A percentile compares a stretch with the other conserved stretches of the same genome.
phyloP scores from a whole-genome alignment of 805 yeast species.

The Yamadazyma kitorensis region DNA sequence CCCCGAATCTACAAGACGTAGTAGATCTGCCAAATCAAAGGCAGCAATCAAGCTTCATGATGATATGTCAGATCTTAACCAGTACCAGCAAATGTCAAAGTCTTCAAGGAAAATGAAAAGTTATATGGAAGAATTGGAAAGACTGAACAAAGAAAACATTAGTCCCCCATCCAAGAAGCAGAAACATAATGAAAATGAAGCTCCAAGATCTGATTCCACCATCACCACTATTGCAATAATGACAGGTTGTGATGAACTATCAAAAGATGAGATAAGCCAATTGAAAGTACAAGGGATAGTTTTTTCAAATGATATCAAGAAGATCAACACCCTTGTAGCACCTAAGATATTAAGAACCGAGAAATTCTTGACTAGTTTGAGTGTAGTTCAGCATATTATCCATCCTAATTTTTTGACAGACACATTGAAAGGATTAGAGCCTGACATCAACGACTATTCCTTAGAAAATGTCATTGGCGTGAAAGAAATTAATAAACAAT shows the following conservation, averaged over 20 bases:
- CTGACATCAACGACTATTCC: constrained; percentile 25
- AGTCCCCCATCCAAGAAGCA: constrained; percentile 15
- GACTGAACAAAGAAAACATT: constrained; percentile 10
- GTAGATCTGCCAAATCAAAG: constrained; percentile 60
- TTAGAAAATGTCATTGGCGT: constrained; percentile 29
- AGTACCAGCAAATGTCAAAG: constrained; percentile 51
- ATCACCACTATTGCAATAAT: constrained; percentile 27
- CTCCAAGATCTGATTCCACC: constrained; percentile 4
- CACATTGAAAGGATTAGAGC: constrained; percentile 26
- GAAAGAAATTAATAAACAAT: constrained; percentile 30
- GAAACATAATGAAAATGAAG: too few relatives aligned
- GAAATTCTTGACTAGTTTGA: constrained; percentile 72
- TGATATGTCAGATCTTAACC: constrained; percentile 66
- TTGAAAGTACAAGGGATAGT: constrained; percentile 4
- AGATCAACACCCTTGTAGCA: constrained; percentile 57
- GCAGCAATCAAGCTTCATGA: constrained; percentile 67
- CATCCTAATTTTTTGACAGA: constrained; percentile 54
- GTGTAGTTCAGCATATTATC: constrained; percentile 51
- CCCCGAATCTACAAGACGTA: too few relatives aligned
- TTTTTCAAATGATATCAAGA: constrained; percentile 3
- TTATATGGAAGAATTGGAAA: constrained; percentile 34
- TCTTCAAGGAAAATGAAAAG: constrained; percentile 40
- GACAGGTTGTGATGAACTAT: constrained; percentile 61
- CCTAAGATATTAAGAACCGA: constrained; percentile 84
- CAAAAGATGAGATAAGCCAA: constrained; percentile 27